phyloP scores from a whole-genome alignment of 1,284 basidiomycete species.

The Quambalaria eucalypti region DNA sequence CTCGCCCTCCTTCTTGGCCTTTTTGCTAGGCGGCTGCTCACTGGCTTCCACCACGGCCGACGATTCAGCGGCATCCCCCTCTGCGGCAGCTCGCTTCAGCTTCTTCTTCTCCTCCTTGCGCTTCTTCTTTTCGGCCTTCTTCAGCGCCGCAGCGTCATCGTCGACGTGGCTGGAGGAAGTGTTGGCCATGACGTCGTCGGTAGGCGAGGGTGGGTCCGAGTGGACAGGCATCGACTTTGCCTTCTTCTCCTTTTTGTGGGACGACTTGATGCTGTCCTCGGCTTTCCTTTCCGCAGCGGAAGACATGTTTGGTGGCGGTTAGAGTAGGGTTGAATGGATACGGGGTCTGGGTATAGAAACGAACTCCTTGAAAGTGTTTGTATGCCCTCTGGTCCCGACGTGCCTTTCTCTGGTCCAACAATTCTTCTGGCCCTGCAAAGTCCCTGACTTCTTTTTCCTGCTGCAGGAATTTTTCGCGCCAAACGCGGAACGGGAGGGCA shows the following conservation, averaged over 20 bases:
- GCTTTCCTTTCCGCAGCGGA: constrained; percentile 1
- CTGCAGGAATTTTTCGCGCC: too few relatives aligned
- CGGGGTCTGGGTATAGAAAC: too few relatives aligned
- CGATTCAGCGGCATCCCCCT: not conserved
- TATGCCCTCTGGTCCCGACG: too few relatives aligned
- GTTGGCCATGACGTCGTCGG: not conserved
- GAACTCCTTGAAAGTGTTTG: too few relatives aligned
- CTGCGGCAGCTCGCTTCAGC: constrained; percentile 10
- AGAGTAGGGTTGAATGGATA: too few relatives aligned
- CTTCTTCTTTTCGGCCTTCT: constrained; percentile 2
- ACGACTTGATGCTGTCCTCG: constrained; percentile 1
- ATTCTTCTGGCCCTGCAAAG: too few relatives aligned
- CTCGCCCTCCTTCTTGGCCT: not conserved
- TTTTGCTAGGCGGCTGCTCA: not conserved
- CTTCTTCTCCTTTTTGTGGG: constrained; percentile 7
- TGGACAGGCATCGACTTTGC: not conserved
- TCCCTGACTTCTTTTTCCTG: too few relatives aligned
- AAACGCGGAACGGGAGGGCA: too few relatives aligned
- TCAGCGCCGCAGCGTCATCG: not conserved
- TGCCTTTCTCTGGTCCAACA: too few relatives aligned
- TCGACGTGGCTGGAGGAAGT: not conserved
- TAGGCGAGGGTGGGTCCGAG: not conserved
- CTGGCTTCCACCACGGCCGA: not conserved
- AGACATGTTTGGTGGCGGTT: not conserved
- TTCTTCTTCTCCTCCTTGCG: constrained; percentile 13